phyloP scores from a whole-genome alignment of 495 filamentous ascomycete genomes.

The Podospora sp. region DNA sequence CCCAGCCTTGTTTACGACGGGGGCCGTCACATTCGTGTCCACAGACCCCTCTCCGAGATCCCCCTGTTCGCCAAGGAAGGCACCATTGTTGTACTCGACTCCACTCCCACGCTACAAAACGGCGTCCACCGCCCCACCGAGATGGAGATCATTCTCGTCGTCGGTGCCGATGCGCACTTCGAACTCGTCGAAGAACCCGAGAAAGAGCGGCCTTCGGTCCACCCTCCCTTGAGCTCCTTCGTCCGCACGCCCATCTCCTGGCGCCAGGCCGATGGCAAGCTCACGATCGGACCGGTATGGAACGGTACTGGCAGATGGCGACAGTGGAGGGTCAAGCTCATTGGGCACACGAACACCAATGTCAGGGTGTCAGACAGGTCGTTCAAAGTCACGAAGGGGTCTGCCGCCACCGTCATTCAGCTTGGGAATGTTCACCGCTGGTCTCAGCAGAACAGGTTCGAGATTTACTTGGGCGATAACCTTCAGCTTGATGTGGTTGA shows the following conservation, averaged over 20 bases:
- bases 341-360: constrained; percentile 23
- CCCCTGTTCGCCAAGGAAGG: constrained; percentile 59
- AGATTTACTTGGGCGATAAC: constrained; percentile 38
- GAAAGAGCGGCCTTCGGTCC: constrained; percentile 29
- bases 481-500: constrained; percentile 42
- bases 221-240: constrained; percentile 26
- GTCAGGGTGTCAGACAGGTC: not conserved
- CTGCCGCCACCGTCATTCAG: constrained; percentile 10
- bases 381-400: too few species aligned
- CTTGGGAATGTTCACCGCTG: constrained; percentile 25
- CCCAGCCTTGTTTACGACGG: constrained; percentile 55
- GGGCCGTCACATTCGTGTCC: constrained; percentile 48
- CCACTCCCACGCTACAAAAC: constrained; percentile 38
- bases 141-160: constrained; percentile 54
- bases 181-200: constrained; percentile 44
- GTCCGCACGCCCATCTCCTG: constrained; percentile 33
- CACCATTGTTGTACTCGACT: constrained; percentile 56
- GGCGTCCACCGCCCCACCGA: constrained; percentile 43
- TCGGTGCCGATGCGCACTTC: constrained; percentile 53
- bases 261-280: constrained; percentile 28
- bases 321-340: constrained; percentile 27
- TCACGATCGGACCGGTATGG: constrained; percentile 32
- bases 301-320: constrained; percentile 24
- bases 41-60: constrained; percentile 45
- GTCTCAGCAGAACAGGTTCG: constrained; percentile 20